Conservation (phyloP, 352 stramenopile species). For the Bremia lactucae region DNA sequence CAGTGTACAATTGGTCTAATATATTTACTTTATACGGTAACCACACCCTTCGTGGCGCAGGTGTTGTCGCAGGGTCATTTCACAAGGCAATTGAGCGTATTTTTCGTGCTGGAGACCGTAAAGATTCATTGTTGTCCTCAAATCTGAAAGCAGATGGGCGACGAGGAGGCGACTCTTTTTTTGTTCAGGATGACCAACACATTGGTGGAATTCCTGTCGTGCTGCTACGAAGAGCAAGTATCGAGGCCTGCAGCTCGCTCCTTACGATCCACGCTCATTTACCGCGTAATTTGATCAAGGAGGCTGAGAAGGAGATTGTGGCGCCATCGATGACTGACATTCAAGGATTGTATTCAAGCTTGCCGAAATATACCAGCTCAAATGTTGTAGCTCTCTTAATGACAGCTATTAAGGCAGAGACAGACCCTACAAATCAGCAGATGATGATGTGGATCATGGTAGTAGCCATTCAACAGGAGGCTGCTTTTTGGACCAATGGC, state of each 20-base stretch:
- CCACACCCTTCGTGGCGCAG: conserved; percentile 65
- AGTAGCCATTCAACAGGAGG: conserved; percentile 79
- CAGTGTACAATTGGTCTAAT: conserved; percentile 79
- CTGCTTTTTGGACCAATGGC: conserved; percentile 71
- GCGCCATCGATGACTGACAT: conserved; percentile 51
- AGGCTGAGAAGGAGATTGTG: conserved; percentile 65
- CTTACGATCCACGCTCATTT: conserved; percentile 76
- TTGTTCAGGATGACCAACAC: conserved; percentile 47
- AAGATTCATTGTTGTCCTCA: conserved; percentile 21
- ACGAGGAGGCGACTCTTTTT: conserved; percentile 36
- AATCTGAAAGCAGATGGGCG: conserved; percentile 27
- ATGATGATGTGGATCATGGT: conserved; percentile 85
- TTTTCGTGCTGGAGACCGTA: conserved; percentile 35
- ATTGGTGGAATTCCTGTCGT: conserved; percentile 66
- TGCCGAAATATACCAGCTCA: conserved; percentile 78
- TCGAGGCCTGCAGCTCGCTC: conserved; percentile 74
- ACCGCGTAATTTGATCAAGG: conserved; percentile 63
- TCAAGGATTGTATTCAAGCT: conserved; percentile 58
- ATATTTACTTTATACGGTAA: conserved; percentile 75
- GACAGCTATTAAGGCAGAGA: conserved; percentile 73
- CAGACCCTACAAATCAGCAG: conserved; percentile 79
- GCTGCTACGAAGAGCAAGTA: conserved; percentile 57
- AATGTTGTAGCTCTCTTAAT: conserved; percentile 78
- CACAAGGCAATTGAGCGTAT: conserved; percentile 74
- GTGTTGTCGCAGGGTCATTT: conserved; percentile 68